Conservation (phyloP, 1,284 basidiomycete genomes). For the Vanrija pseudolonga region DNA sequence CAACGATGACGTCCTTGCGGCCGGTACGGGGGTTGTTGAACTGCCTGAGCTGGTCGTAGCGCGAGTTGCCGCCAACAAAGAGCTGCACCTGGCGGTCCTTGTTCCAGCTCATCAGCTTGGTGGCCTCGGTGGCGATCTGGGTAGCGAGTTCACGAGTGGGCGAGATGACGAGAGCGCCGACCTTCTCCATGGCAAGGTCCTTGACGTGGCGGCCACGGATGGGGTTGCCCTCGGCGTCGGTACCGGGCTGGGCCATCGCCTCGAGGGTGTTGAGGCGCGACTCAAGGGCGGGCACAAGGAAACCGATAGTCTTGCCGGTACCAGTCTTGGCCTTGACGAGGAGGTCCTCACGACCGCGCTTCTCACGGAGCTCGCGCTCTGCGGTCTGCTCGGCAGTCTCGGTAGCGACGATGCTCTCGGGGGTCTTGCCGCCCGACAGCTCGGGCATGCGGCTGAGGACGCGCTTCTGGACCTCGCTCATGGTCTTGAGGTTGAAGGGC, state of each 20-base stretch:
- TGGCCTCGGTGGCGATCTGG: conserved; percentile 85
- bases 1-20: conserved; percentile 81
- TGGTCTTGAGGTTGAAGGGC: conserved; percentile 69
- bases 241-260: conserved; percentile 20
- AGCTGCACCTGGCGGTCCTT: conserved; percentile 66
- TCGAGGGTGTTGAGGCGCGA: conserved; percentile 55
- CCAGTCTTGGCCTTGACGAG: conserved; percentile 72
- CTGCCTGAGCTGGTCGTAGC: conserved; percentile 52
- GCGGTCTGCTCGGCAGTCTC: conserved; percentile 13
- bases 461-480: conserved; percentile 80
- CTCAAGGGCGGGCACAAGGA: conserved; percentile 84
- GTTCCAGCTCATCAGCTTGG: conserved; percentile 64
- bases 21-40: conserved; percentile 63
- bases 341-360: conserved; percentile 34
- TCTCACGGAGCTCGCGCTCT: conserved; percentile 14
- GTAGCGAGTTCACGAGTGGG: conserved; percentile 93
- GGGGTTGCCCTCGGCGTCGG: conserved; percentile 15
- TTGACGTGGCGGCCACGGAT: conserved; percentile 29
- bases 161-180: conserved; percentile 80
- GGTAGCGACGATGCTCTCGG: background rate
- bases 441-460: conserved; percentile 62
- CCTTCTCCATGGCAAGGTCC: conserved; percentile 53
- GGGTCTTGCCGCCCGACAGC: conserved; percentile 39
- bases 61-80: conserved; percentile 75
- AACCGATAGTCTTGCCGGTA: conserved; percentile 85